phyloP scores from a whole-genome alignment of 2,329 filamentous ascomycete species.

The Knufia fluminis region DNA sequence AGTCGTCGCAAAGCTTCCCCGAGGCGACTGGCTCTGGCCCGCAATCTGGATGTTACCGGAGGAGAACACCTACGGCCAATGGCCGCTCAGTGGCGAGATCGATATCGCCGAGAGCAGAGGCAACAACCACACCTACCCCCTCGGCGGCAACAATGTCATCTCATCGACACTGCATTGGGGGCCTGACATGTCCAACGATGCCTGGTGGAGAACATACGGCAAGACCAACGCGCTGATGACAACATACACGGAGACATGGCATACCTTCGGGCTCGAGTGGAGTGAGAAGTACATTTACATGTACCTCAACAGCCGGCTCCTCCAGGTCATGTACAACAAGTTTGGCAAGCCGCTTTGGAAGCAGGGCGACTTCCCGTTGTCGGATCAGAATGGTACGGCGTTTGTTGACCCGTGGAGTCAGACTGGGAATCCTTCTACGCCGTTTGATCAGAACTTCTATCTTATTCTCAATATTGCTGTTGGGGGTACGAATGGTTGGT shows the following conservation, averaged over 20 bases:
- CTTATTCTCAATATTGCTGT: slow-evolving; percentile 68
- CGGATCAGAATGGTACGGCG: slow-evolving; percentile 56
- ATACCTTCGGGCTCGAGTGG: slow-evolving; percentile 79
- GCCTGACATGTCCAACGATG: slow-evolving; percentile 61
- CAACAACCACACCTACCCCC: slow-evolving; percentile 67
- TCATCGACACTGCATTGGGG: slow-evolving; percentile 78
- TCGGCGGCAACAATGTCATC: slow-evolving; percentile 73
- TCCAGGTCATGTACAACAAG: slow-evolving; percentile 72
- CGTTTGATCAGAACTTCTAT: slow-evolving; percentile 69
- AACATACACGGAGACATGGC: slow-evolving; percentile 59
- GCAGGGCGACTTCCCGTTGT: slow-evolving; percentile 57
- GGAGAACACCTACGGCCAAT: slow-evolving; percentile 61
- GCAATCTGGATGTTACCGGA: slow-evolving; percentile 86
- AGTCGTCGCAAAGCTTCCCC: slow-evolving; percentile 65
- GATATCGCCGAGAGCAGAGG: slow-evolving; percentile 74
- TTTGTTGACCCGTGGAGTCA: slow-evolving; percentile 55
- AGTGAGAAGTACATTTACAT: slow-evolving; percentile 81
- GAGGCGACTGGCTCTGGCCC: slow-evolving; percentile 81
- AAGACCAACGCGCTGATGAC: slow-evolving; percentile 67
- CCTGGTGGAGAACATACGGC: slow-evolving; percentile 74
- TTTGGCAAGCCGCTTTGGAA: slow-evolving; percentile 61
- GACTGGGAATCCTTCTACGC: slow-evolving; percentile 53
- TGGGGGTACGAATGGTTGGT: slow-evolving; percentile 75
- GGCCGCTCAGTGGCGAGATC: slow-evolving; percentile 75
- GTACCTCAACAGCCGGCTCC: slow-evolving; percentile 69